phyloP scores from a whole-genome alignment of 345 rosid species.

The Boechera divaricarpa region DNA sequence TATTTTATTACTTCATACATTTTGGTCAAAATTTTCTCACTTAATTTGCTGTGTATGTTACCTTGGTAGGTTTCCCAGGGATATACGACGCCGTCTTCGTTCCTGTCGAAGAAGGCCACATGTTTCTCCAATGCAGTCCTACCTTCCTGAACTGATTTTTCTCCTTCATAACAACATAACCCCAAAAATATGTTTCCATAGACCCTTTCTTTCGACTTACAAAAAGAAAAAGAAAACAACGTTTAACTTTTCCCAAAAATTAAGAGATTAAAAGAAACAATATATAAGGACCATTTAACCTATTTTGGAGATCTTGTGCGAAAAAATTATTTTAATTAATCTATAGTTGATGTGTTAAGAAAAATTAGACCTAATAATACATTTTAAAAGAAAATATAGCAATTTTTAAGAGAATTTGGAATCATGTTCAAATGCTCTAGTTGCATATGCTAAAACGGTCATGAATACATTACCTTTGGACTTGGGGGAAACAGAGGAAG shows the following conservation, averaged over 20 bases:
- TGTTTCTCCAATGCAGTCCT: slow-evolving; percentile 40
- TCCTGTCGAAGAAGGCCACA: slow-evolving; percentile 46
- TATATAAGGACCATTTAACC: neutral
- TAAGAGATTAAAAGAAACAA: neutral
- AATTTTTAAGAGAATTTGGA: neutral
- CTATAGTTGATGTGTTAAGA: neutral
- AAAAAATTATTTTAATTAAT: no score
- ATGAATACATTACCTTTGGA: slow-evolving; percentile 9
- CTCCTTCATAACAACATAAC: slow-evolving; percentile 11
- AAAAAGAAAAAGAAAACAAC: neutral
- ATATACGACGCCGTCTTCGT: slow-evolving; percentile 43
- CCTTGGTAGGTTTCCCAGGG: slow-evolving; percentile 49
- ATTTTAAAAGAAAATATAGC: no score
- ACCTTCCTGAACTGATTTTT: neutral
- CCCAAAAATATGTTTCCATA: neutral
- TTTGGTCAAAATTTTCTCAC: neutral
- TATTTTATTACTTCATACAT: neutral
- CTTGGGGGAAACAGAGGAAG: neutral
- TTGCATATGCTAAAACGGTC: neutral
- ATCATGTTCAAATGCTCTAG: neutral
- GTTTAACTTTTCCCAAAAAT: neutral
- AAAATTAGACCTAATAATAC: no score
- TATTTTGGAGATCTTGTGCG: neutral
- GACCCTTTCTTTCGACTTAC: neutral
- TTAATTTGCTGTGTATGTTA: neutral